phyloP scores from a whole-genome alignment of 495 filamentous ascomycete genomes.

The Halenospora varia region DNA sequence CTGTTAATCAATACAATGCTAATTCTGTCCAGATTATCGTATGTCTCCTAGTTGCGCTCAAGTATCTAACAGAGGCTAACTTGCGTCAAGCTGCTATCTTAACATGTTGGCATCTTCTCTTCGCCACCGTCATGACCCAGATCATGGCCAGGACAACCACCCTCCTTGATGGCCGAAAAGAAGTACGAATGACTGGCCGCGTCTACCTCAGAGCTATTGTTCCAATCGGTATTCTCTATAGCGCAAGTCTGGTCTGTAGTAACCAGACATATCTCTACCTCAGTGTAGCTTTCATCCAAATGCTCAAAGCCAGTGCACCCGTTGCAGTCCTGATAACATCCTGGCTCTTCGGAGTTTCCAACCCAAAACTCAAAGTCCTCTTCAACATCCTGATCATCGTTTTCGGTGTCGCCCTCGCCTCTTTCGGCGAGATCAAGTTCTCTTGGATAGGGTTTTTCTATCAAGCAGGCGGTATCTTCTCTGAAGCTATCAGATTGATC shows the following conservation, averaged over 20 bases:
- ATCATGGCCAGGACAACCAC: conserved; percentile 63
- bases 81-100: conserved; percentile 39
- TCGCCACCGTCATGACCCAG: conserved; percentile 71
- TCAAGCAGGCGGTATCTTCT: conserved; percentile 65
- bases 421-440: conserved; percentile 73
- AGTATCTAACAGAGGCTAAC: not conserved
- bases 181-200: conserved; percentile 62
- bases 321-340: conserved; percentile 62
- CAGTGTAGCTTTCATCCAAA: conserved; percentile 76
- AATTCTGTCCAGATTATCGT: conserved; percentile 12
- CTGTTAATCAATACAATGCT: not conserved
- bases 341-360: conserved; percentile 61
- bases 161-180: conserved; percentile 64
- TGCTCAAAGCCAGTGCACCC: conserved; percentile 73
- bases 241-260: conserved; percentile 65
- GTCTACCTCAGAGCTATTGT: conserved; percentile 68
- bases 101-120: conserved; percentile 74
- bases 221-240: conserved; percentile 72
- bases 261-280: conserved; percentile 74
- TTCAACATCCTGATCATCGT: conserved; percentile 73
- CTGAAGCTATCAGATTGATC: conserved; percentile 72
- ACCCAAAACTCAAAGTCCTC: conserved; percentile 55
- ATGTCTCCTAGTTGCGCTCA: conserved; percentile 9
- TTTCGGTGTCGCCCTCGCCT: conserved; percentile 66
- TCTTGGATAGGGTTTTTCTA: conserved; percentile 62